Evolutionary conservation across 2,329 filamentous ascomycete genomes (phyloP).

Genomic region (Pezicula carpinea): DNA sequence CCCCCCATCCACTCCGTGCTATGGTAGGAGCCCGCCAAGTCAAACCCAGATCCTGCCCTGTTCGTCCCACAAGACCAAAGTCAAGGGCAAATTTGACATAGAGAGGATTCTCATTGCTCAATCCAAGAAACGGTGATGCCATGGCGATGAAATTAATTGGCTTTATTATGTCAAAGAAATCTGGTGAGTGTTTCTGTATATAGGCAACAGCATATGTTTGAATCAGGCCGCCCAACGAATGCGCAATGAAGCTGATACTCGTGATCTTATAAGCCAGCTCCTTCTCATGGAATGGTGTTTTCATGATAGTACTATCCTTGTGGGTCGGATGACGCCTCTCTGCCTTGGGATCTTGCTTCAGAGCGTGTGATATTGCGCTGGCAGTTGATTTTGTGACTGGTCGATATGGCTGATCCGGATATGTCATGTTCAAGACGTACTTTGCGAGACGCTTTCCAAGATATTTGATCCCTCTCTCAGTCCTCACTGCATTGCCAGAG

Average conservation of each 20-base stretch:
- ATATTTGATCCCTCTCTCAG: slow-evolving; percentile 94
- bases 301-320: slow-evolving; percentile 56
- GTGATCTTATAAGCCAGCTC: slow-evolving; percentile 74
- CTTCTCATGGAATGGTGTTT: slow-evolving; percentile 29
- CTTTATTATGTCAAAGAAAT: slow-evolving; percentile 81
- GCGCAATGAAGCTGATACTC: slow-evolving; percentile 91
- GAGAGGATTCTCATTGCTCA: slow-evolving; percentile 95
- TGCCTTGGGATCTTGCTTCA: slow-evolving; percentile 28
- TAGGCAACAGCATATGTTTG: slow-evolving; percentile 96
- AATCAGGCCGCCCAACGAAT: slow-evolving; percentile 84
- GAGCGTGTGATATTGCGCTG: slow-evolving; percentile 33
- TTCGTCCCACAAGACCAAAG: slow-evolving; percentile 92
- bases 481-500: slow-evolving; percentile 82
- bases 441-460: slow-evolving; percentile 90
- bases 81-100: slow-evolving; percentile 97
- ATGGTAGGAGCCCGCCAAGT: slow-evolving; percentile 90
- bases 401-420: slow-evolving; percentile 86
- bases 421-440: slow-evolving; percentile 84
- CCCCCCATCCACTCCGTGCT: slow-evolving; percentile 81
- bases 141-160: slow-evolving; percentile 89
- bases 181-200: slow-evolving; percentile 90
- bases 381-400: slow-evolving; percentile 51
- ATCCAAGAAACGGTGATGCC: slow-evolving; percentile 80
- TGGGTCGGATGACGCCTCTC: slow-evolving; percentile 46
- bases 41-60: slow-evolving; percentile 88